phyloP scores from a whole-genome alignment of 345 rosid genomes.

The Eucalyptus albens region DNA sequence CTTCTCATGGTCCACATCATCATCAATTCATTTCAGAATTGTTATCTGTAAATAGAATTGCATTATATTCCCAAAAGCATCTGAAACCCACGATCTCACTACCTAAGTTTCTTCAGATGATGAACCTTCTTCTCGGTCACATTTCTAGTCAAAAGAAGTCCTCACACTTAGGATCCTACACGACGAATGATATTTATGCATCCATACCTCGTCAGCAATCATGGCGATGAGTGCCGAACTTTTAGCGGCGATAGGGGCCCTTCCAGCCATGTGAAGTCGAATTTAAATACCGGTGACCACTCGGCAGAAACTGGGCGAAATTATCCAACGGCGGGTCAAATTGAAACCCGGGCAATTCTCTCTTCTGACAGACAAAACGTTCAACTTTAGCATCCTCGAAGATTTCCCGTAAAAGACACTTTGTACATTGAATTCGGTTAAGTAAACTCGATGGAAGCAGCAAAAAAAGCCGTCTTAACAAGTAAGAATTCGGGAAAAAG shows the following conservation, averaged over 20 bases:
- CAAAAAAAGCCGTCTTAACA: background rate
- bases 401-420: background rate
- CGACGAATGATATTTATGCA: background rate
- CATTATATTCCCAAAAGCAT: background rate
- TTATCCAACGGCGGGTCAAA: background rate
- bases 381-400: background rate
- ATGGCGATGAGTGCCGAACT: conserved; percentile 4
- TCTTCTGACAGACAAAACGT: background rate
- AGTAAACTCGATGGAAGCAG: background rate
- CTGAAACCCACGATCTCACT: background rate
- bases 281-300: background rate
- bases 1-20: background rate
- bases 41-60: background rate
- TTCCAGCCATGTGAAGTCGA: conserved; percentile 2
- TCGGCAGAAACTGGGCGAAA: background rate
- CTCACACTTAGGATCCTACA: background rate
- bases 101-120: background rate
- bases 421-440: background rate
- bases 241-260: background rate
- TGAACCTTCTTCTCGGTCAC: background rate
- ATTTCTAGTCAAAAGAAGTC: background rate
- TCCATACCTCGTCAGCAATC: conserved; percentile 10
- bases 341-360: background rate
- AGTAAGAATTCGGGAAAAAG: background rate
- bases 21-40: background rate